Conservation (phyloP, 2,329 filamentous ascomycete species). For the Achaetomium macrosporum region DNA sequence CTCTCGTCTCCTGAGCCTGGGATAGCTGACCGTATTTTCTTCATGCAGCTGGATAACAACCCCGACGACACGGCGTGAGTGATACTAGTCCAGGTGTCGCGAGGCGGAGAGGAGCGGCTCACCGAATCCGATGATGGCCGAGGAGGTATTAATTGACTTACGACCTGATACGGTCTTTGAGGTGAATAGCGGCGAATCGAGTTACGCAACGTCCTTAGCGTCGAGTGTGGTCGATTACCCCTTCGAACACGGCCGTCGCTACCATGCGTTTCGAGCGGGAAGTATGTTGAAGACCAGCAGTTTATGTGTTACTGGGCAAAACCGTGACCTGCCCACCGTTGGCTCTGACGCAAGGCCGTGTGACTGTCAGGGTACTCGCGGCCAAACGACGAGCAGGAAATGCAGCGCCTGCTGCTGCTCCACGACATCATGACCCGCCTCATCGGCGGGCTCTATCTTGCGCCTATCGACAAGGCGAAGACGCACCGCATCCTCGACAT, state of each 20-base stretch:
- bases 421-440: slow-evolving; percentile 16
- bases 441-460: slow-evolving; percentile 26
- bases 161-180: neutral
- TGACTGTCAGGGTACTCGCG: slow-evolving; percentile 17
- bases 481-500: slow-evolving; percentile 37
- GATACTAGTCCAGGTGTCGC: too few relatives aligned
- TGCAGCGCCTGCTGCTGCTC: slow-evolving; percentile 28
- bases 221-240: slow-evolving; percentile 29
- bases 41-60: neutral
- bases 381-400: slow-evolving; percentile 32
- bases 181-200: slow-evolving; percentile 9
- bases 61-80: slow-evolving; percentile 2
- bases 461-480: slow-evolving; percentile 28
- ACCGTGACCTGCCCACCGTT: neutral
- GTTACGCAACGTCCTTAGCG: slow-evolving; percentile 26
- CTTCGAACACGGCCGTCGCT: slow-evolving; percentile 29
- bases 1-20: neutral
- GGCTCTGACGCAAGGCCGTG: neutral
- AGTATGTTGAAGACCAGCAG: slow-evolving; percentile 17
- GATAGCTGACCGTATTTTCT: neutral
- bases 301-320: too few relatives aligned
- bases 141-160: too few relatives aligned
- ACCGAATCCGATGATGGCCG: neutral
- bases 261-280: slow-evolving; percentile 31
- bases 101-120: too few relatives aligned